Base-by-base conservation (phyloP, 75 land plant genomes). In the Selaginella moellendorffii region DNA sequence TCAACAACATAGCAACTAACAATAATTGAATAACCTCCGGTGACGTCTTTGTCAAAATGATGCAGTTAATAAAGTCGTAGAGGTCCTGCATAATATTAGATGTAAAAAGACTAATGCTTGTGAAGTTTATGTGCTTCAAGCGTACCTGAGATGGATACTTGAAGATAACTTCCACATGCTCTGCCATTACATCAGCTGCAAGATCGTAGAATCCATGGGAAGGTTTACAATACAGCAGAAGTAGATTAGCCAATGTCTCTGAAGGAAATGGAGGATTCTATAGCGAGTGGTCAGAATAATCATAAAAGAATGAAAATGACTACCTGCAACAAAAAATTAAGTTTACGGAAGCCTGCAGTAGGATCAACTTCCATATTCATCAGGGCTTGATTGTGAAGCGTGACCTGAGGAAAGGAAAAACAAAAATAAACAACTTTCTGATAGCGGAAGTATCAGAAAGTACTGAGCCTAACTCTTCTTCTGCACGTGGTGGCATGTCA, bases 141-240 rank as follows among this genome's bases (percentile, higher is more conserved):
- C 14, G 14, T 56, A 74, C 76, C 72, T 74, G 67, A 36, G 76
- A 64, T 19, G 69, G 42, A 42, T 64, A 53, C 61, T 74, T 74
- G 25, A 53, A 64, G 28, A 63, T 69, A 31, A 69, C 64, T 21
- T 74, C 72, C 10, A 61, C 62, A 74, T 74, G 56, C 26, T 74
- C 76, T 58, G 66, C 73, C 76, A 74, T 74, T 22, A 74, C 66
- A 69, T 69, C 67, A 64, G 76, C 67, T 54, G 76, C 76, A 64
- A 74, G 67, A 53, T 74, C 72, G 56, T 56, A 69, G 19, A 69
- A 74, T 23, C 72, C 72, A 69, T 74, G 36, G 19, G 68, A 65
- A 51, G 76, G 72, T 61, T 74, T 74, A 52, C 72, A 74, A 28
- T 74, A 74, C 1, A 74, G 72, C 12, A 74, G 52, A 26, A 74